Conservation (phyloP, 257 asterid species). For the Primulina tabacum region DNA sequence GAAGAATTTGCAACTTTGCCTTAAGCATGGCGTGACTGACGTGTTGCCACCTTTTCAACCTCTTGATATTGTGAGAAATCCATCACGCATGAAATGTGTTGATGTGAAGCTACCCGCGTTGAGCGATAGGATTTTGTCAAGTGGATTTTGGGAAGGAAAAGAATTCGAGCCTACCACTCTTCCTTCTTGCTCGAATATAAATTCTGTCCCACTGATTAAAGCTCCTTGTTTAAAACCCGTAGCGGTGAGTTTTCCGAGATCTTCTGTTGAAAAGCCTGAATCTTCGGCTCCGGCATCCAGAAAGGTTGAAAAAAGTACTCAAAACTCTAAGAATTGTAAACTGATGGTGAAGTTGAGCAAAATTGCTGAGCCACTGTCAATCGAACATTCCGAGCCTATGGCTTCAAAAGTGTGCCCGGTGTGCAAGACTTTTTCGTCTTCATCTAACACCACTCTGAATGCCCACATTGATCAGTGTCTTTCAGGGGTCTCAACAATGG, state of each 20-base stretch:
- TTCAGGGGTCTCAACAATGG: constrained; percentile 55
- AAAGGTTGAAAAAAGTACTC: constrained; percentile 32
- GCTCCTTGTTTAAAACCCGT: constrained; percentile 33
- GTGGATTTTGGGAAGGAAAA: constrained; percentile 43
- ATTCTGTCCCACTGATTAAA: constrained; percentile 35
- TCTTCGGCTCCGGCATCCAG: constrained; percentile 28
- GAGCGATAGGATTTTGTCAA: constrained; percentile 30
- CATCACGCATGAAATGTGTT: constrained; percentile 24
- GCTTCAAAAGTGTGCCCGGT: constrained; percentile 95
- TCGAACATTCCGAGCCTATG: constrained; percentile 66
- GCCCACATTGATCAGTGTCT: constrained; percentile 98
- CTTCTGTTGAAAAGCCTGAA: constrained; percentile 24
- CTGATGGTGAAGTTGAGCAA: constrained; percentile 48
- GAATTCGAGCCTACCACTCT: constrained; percentile 34
- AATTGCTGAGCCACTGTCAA: constrained; percentile 35
- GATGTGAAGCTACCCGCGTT: constrained; percentile 33
- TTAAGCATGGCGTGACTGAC: constrained; percentile 65
- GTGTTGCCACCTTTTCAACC: constrained; percentile 82
- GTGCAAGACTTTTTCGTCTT: constrained; percentile 85
- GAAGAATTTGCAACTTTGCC: constrained; percentile 70
- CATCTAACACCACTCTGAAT: constrained; percentile 92
- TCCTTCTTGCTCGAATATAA: constrained; percentile 43
- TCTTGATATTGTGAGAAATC: constrained; percentile 45
- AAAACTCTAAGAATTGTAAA: constrained; percentile 59
- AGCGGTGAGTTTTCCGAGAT: constrained; percentile 26